phyloP scores from a whole-genome alignment of 208 protist species.

The Leishmania guyanensis region DNA sequence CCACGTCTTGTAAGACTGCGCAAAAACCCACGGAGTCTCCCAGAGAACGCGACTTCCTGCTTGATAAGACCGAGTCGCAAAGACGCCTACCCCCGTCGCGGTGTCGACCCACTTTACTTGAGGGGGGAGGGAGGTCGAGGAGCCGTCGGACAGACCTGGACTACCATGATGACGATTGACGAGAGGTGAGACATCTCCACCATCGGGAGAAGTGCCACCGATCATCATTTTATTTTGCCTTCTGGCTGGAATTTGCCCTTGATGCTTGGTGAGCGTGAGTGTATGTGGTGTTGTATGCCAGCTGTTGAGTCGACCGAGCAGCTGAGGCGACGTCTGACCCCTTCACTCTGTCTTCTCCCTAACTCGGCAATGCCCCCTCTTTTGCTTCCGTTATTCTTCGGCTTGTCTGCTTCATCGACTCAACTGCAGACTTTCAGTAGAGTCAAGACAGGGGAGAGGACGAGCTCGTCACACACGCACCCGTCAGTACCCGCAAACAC shows the following conservation, averaged over 20 bases:
- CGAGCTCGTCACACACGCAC: not conserved
- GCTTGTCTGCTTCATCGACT: not conserved
- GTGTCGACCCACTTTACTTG: conserved; percentile 30
- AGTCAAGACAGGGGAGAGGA: not conserved
- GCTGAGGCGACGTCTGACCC: not conserved
- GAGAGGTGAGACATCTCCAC: not conserved
- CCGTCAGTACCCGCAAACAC: too few relatives aligned
- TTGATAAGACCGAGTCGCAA: conserved; percentile 12
- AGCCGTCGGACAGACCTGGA: not conserved
- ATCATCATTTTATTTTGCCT: not conserved
- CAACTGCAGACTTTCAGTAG: not conserved
- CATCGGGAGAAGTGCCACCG: not conserved
- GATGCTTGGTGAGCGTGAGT: not conserved
- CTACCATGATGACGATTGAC: not conserved
- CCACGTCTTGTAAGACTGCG: conserved; percentile 38
- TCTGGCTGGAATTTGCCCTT: not conserved
- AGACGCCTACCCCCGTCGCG: conserved; percentile 32
- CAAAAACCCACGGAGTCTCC: conserved; percentile 41
- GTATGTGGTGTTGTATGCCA: not conserved
- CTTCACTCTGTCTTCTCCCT: not conserved
- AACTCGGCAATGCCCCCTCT: not conserved
- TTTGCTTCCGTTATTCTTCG: not conserved
- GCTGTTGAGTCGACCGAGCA: not conserved
- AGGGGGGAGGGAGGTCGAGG: not conserved
- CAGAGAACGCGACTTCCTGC: conserved; percentile 36